phyloP scores from a whole-genome alignment of 2,329 filamentous ascomycete species.

The Penicillium sp. region DNA sequence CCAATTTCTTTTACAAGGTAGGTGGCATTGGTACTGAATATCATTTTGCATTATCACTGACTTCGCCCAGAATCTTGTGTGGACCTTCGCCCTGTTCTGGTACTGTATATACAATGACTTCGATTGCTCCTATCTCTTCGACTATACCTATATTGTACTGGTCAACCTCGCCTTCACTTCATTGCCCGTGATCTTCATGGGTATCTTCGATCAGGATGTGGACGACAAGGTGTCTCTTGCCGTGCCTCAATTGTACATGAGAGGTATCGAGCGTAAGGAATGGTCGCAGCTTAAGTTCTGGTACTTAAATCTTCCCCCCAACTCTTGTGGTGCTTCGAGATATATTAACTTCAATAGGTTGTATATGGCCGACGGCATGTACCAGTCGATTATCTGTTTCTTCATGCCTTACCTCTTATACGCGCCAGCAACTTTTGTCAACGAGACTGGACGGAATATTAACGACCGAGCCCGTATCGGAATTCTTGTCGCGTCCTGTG shows the following conservation, averaged over 20 bases:
- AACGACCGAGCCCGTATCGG: constrained; percentile 81
- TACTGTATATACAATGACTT: constrained; percentile 95
- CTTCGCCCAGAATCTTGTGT: constrained; percentile 75
- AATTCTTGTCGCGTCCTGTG: constrained; percentile 78
- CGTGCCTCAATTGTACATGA: constrained; percentile 90
- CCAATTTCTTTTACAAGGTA: constrained; percentile 99
- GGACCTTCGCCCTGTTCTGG: constrained; percentile 97
- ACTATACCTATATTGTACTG: constrained; percentile 95
- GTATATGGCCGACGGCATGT: constrained; percentile 92
- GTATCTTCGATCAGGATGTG: constrained; percentile 95
- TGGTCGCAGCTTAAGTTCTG: constrained; percentile 98
- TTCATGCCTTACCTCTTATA: constrained; percentile 88
- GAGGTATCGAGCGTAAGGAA: constrained; percentile 92
- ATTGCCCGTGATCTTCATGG: constrained; percentile 89
- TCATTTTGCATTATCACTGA: constrained; percentile 5
- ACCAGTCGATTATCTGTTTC: constrained; percentile 91
- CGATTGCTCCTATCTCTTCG: constrained; percentile 94
- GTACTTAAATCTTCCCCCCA: constrained; percentile 51
- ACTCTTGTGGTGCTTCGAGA: constrained; percentile 26
- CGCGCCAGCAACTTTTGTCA: constrained; percentile 64
- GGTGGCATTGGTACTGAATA: constrained; percentile 16
- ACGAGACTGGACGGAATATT: constrained; percentile 70
- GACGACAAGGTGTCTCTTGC: constrained; percentile 89
- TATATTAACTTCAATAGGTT: constrained; percentile 52
- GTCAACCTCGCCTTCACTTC: constrained; percentile 98